Evolutionary conservation across 148 eudicot species (phyloP).

Genomic region (Cornus controversa): DNA sequence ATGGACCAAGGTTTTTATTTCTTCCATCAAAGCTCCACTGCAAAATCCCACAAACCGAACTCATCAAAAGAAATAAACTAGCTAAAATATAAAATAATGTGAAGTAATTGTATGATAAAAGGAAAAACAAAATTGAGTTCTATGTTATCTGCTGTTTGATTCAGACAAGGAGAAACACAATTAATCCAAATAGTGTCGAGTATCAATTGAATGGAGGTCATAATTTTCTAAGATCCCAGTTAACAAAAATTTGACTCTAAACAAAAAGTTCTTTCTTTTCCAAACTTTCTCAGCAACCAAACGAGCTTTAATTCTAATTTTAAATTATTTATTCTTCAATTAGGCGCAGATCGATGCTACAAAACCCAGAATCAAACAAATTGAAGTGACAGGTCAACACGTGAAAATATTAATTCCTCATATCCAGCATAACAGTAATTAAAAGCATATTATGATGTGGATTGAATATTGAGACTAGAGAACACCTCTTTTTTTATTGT

Average conservation of each 20-base stretch:
- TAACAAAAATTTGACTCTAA: neutral
- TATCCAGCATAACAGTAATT: too few relatives aligned
- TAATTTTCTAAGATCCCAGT: neutral
- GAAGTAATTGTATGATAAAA: neutral
- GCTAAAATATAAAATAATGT: neutral
- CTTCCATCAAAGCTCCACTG: conserved; percentile 75
- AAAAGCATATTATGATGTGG: too few relatives aligned
- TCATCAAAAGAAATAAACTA: neutral
- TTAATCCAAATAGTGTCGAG: neutral
- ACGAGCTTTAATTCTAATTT: neutral
- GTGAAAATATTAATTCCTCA: too few relatives aligned
- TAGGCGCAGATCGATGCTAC: neutral
- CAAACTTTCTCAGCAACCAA: neutral
- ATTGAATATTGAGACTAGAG: too few relatives aligned
- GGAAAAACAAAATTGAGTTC: neutral
- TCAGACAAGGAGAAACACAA: neutral
- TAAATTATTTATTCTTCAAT: too few relatives aligned
- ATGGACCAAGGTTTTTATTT: conserved; percentile 73
- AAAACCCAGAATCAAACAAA: too few relatives aligned
- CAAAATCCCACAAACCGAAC: conserved; percentile 14
- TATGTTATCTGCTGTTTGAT: neutral
- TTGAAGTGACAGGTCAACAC: neutral
- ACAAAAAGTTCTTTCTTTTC: neutral
- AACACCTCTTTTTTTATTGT: too few relatives aligned
- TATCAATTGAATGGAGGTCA: neutral